phyloP scores from a whole-genome alignment of 2,329 filamentous ascomycete species.

The Alternaria sp. region DNA sequence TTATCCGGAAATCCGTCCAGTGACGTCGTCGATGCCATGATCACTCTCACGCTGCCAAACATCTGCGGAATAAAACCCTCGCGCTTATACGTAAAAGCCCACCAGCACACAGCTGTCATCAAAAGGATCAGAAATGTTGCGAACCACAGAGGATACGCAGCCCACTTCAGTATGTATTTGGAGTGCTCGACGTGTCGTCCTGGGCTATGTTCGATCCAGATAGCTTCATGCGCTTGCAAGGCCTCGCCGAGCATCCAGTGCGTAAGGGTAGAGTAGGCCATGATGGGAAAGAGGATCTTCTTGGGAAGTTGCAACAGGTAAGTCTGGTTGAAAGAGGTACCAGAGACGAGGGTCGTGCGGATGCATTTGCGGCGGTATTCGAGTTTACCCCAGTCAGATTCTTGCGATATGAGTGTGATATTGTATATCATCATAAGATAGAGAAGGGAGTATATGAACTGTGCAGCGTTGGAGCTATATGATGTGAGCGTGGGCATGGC shows the following conservation, averaged over 20 bases:
- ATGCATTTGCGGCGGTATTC: not conserved
- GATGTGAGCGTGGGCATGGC: not conserved
- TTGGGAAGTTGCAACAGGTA: not conserved
- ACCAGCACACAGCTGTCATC: not conserved
- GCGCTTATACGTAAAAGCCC: not conserved
- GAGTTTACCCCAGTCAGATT: not conserved
- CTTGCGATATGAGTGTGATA: not conserved
- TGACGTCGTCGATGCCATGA: not conserved
- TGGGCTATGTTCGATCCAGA: not conserved
- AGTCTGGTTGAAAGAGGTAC: not conserved
- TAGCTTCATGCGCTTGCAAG: not conserved
- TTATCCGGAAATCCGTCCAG: not conserved
- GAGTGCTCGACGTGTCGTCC: not conserved
- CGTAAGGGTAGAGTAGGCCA: not conserved
- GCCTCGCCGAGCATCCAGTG: not conserved
- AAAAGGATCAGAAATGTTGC: not conserved
- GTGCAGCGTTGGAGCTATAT: not conserved
- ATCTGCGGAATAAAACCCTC: not conserved
- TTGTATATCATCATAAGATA: not conserved
- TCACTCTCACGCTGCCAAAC: not conserved
- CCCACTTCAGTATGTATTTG: not conserved
- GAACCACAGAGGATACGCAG: not conserved
- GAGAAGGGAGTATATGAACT: not conserved
- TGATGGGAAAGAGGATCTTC: not conserved
- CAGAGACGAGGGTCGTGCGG: not conserved